These are phyloP conservation scores for Candida sojae DNA, from an alignment of 1,139 yeast species.

Conservation along the genomic window DNA sequence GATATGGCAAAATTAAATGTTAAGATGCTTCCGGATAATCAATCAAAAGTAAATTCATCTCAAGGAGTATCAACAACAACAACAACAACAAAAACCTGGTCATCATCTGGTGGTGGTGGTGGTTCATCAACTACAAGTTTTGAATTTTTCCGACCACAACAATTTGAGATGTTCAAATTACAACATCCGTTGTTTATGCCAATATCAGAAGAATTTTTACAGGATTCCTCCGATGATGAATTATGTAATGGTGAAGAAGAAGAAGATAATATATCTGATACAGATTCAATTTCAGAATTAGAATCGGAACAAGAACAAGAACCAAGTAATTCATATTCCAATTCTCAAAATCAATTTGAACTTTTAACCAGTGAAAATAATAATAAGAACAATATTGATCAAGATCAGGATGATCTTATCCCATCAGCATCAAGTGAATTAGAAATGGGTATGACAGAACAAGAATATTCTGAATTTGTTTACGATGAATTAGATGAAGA, in stretches of 20 bases:
- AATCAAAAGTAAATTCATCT: no score
- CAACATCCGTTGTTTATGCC: neutral
- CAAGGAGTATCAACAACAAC: neutral
- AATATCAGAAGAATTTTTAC: neutral
- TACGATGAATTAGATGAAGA: slow-evolving; percentile 14
- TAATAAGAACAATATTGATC: neutral
- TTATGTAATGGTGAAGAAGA: neutral
- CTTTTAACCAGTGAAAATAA: neutral
- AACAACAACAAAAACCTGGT: no score
- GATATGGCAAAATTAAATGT: no score
- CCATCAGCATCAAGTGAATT: neutral
- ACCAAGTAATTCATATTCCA: neutral
- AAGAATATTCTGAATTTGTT: slow-evolving; percentile 8
- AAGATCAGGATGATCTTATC: neutral
- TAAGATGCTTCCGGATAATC: no score
- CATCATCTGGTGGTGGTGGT: neutral
- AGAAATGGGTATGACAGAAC: slow-evolving; percentile 5
- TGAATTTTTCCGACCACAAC: neutral
- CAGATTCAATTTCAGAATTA: neutral
- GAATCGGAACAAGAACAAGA: neutral
- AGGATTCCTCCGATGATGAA: neutral
- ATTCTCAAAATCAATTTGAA: neutral
- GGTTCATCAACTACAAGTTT: neutral
- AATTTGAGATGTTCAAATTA: neutral
- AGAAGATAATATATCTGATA: neutral